Evolutionary conservation across 2,329 filamentous ascomycete species (phyloP), one percentile per base, ranked within the genome.

Genomic region (Talaromyces albobiverticillius): DNA sequence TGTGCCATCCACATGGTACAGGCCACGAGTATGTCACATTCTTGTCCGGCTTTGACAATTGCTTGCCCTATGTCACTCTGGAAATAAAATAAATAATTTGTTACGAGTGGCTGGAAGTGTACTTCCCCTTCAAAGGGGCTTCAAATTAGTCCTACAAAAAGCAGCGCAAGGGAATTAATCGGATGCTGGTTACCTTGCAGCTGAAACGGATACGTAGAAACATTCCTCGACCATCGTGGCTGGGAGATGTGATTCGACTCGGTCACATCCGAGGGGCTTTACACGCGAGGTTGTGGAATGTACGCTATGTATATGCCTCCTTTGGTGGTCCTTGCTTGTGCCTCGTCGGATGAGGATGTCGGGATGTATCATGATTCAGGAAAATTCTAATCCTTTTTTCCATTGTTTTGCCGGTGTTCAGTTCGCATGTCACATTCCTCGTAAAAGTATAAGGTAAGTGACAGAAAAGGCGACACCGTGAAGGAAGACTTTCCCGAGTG

Each of bases 331-430:
- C 36, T 40, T 40, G 36, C 36, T 18, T 16, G 4, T 40, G 20
- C n/a, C 34, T 38, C 18, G n/a, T 38, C n/a, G n/a, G n/a, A n/a
- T n/a, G n/a, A n/a, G n/a, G n/a, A n/a, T n/a, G n/a, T n/a, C n/a
- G n/a, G n/a, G n/a, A n/a, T n/a, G n/a, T n/a, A n/a, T n/a, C n/a
- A 20, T 29, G 26, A 6, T 10, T 29, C 26, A 29, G 26, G 10
- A 29, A 29, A 29, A 29, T n/a, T n/a, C n/a, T n/a, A n/a, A n/a
- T n/a, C n/a, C n/a, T n/a, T n/a, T n/a, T n/a, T n/a, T n/a, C n/a
- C n/a, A n/a, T n/a, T n/a, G n/a, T n/a, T n/a, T 34, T 34, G 32
- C n/a, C 32, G 14, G 14, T 16, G 26, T 51, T 43, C 48, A 51
- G 36, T 11, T 50, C 26, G 16, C 38, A 31, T 10, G 23, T 22